Evolutionary conservation across 345 rosid genomes (phyloP), one percentile per base, ranked within the genome.

Genomic region (Carallia pectinifolia): DNA sequence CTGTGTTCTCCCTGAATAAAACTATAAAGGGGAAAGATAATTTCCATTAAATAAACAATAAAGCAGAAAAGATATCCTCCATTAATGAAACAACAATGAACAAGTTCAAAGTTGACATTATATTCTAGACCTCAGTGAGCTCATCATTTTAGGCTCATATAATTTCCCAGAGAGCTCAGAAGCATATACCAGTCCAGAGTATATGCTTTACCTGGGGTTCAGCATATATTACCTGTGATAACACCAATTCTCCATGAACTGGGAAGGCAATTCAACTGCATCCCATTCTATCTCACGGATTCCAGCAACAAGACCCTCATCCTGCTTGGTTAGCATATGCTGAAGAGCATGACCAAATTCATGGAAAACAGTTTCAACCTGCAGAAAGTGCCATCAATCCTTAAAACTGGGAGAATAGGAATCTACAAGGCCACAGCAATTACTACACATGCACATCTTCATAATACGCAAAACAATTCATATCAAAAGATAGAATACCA

Each of bases 171-270:
- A 44, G 48, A 10, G 16, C 15, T 44, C 48, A 44, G 10, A 4
- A 44, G 50, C 12, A 44, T 10, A 44, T 44, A 44, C 17, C 50
- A 44, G 10, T 44, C 16, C 50, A 44, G 50, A 44, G 13, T 44
- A 44, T 44, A 44, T 5, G 12, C 16, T 15, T 50, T 50, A 12
- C 67, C 19, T 8, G 31, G 58, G 37, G 39, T 29, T 67, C 47
- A 47, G 52, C 23, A 12, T 44, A 71, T n/a, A 59, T 55, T 66
- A 93, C 98, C 93, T 89, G 75, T 90, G 98, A 83, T 90, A 93
- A 80, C 98, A 93, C 98, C 98, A 93, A 67, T 93, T 93, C 83
- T 93, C 97, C 98, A 93, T 93, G 79, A 93, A 93, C 61, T 93
- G 98, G 16, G 98, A 93, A 52, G 97, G 96, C 74, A 93, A 80